A percentile compares a stretch with the other conserved stretches of the same genome.
Conservation (phyloP, 192 early-diverging fungal species). For the Endogone sp. region DNA sequence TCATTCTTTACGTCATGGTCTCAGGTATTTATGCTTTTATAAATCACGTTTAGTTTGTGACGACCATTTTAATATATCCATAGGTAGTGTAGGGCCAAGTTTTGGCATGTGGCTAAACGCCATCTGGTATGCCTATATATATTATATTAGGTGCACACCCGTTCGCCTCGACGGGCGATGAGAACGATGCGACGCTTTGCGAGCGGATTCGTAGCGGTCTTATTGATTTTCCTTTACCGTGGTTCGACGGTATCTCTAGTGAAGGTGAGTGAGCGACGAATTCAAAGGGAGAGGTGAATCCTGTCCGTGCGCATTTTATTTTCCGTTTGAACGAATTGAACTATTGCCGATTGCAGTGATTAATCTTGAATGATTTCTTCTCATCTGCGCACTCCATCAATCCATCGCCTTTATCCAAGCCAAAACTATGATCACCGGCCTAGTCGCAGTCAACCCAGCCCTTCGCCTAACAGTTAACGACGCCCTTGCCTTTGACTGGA, state of each 20-base stretch:
- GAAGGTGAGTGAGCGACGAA: background rate
- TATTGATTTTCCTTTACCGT: background rate
- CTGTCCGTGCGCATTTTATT: background rate
- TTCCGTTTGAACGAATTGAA: background rate
- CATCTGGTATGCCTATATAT: background rate
- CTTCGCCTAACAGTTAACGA: no score
- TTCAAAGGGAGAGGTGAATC: background rate
- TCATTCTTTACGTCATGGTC: slow-evolving; percentile 78
- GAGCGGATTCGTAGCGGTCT: background rate
- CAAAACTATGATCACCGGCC: no score
- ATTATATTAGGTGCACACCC: background rate
- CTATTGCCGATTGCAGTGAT: no score
- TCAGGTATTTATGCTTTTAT: slow-evolving; percentile 28
- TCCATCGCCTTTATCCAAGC: no score
- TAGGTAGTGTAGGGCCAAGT: no score
- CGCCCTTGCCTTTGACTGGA: no score
- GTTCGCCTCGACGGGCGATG: background rate
- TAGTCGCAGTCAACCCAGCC: no score
- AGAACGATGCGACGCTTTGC: background rate
- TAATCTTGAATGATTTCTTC: no score
- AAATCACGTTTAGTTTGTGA: background rate
- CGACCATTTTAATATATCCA: background rate
- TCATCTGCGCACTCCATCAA: no score
- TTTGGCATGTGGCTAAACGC: background rate
- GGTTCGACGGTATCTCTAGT: background rate